These are phyloP conservation scores for Cornus controversa DNA, from an alignment of 148 eudicot genomes.

Conservation along the genomic window DNA sequence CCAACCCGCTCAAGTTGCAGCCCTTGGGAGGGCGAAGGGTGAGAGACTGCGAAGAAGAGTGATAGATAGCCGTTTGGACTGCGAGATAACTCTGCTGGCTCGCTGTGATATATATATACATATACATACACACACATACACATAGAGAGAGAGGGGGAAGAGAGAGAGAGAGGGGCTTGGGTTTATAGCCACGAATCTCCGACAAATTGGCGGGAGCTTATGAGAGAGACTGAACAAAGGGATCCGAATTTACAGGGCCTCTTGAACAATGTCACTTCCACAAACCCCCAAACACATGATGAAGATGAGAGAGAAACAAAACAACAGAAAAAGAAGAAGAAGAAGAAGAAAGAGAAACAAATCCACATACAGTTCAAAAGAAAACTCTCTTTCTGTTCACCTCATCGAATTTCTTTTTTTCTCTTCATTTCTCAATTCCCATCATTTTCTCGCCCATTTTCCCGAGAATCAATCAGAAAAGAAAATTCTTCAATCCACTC, in stretches of 20 bases:
- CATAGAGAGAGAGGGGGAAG: neutral
- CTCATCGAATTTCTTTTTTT: neutral
- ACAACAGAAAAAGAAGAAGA: neutral
- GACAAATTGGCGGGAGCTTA: constrained; percentile 9
- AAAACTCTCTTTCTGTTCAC: no score
- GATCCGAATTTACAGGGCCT: constrained; percentile 39
- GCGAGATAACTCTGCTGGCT: no score
- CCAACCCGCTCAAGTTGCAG: no score
- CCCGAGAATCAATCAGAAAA: neutral
- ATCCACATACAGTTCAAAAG: neutral
- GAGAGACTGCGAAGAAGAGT: no score
- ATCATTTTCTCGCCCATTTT: no score
- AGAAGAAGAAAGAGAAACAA: neutral
- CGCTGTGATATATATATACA: no score
- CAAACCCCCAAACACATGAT: constrained; percentile 19
- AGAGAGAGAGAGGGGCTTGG: no score
- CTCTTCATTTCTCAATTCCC: neutral
- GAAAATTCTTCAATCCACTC: neutral
- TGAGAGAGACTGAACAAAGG: constrained; percentile 5
- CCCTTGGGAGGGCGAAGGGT: no score
- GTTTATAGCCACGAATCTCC: constrained; percentile 25
- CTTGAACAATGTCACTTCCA: constrained; percentile 32
- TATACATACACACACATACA: no score
- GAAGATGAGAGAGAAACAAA: neutral
- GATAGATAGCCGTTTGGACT: no score